Evolutionary conservation across 1,284 basidiomycete genomes (phyloP).

Genomic region (Pascua guehoae): DNA sequence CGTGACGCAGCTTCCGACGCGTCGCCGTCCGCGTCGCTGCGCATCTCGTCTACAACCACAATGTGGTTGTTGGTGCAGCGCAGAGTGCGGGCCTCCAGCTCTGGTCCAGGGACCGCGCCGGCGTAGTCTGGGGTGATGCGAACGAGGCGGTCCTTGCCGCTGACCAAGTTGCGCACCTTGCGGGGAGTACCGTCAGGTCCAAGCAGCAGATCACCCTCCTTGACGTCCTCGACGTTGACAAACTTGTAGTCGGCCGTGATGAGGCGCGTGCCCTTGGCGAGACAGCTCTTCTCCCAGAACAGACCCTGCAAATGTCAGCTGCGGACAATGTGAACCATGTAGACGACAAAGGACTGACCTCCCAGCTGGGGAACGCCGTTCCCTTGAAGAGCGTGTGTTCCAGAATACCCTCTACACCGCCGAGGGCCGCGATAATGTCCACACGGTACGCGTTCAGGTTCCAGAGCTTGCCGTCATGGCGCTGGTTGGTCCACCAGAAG

Average conservation of each 20-base stretch:
- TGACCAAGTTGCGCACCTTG: conserved; percentile 4
- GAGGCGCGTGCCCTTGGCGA: conserved; percentile 4
- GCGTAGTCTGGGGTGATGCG: neutral
- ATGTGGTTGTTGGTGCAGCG: conserved; percentile 10
- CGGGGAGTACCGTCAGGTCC: conserved; percentile 12
- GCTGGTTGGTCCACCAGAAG: conserved; percentile 98
- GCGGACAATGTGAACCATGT: neutral
- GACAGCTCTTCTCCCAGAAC: conserved; percentile 88
- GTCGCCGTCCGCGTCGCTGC: neutral
- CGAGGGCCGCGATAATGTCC: conserved; percentile 97
- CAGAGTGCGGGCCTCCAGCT: neutral
- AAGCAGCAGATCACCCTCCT: conserved; percentile 10
- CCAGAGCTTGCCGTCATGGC: conserved; percentile 98
- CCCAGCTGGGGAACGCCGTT: conserved; percentile 62
- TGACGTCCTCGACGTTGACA: conserved; percentile 14
- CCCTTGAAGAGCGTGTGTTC: conserved; percentile 98
- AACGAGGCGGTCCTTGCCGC: conserved; percentile 9
- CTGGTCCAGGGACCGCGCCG: neutral
- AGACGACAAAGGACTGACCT: neutral
- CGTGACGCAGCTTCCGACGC: too few relatives aligned
- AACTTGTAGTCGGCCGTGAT: neutral
- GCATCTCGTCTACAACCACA: neutral
- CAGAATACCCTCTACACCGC: conserved; percentile 78
- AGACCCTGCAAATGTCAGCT: conserved; percentile 52
- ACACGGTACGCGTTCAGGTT: conserved; percentile 98